Evolutionary conservation across 2,329 filamentous ascomycete species (phyloP).

Genomic region (Fusarium longipes): DNA sequence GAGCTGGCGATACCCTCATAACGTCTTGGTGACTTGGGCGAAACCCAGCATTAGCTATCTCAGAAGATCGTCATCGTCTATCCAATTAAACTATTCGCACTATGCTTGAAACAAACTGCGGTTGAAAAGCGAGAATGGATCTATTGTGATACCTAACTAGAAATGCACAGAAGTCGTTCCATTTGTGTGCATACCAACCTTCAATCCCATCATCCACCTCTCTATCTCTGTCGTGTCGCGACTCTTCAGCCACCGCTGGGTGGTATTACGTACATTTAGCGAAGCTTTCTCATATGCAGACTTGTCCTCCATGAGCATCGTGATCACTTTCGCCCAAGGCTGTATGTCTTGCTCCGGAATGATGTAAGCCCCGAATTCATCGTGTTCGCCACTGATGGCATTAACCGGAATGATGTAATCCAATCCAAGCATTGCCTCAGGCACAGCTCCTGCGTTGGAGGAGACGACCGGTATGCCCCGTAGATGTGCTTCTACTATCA

Average conservation of each 20-base stretch:
- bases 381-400: background rate
- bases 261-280: background rate
- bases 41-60: too few relatives aligned
- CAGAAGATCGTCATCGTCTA: too few relatives aligned
- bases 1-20: too few relatives aligned
- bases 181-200: background rate
- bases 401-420: background rate
- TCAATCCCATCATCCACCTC: background rate
- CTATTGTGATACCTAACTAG: too few relatives aligned
- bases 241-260: background rate
- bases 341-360: background rate
- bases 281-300: background rate
- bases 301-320: background rate
- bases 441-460: background rate
- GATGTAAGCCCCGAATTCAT: background rate
- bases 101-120: too few relatives aligned
- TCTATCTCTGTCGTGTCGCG: background rate
- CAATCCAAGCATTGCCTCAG: constrained; percentile 5
- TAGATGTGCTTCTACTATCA: constrained; percentile 8
- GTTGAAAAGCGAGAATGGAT: too few relatives aligned
- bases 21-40: too few relatives aligned
- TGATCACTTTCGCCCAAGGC: background rate
- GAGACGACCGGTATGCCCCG: background rate
- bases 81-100: too few relatives aligned
- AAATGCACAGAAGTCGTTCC: too few relatives aligned